Base-by-base conservation (phyloP, 257 asterid species). In the Fraxinus cuspidata region DNA sequence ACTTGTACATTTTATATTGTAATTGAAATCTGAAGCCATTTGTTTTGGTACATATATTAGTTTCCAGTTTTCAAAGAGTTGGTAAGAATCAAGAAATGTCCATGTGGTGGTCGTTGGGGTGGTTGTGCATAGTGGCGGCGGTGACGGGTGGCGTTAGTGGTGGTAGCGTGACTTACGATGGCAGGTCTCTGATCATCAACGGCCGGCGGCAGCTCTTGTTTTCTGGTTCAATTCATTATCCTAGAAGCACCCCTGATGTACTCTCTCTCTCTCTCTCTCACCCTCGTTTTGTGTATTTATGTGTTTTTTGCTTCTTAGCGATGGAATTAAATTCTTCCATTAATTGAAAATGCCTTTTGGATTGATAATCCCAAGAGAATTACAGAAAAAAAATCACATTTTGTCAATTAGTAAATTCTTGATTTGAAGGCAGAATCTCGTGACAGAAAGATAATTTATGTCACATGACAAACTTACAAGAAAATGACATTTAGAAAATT, bases 141-240 rank as follows among this genome's bases (percentile, higher is more conserved):
- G 82, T 70, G 49, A 12, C 65, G 4, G 80, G 79, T 11, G 81
- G 53, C 0, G 87, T 77, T n/a, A 29, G 79, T 13, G 89, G 90
- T 0, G 89, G 81, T 66, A 58, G 81, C 19, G 96, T 94, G 23
- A 90, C 73, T 0, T 90, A 94, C 28, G 97, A 94, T 28, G 91
- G 93, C 64, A 83, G 94, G 78, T 90, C 97, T 1, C 58, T 94
- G 77, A 88, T 94, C 51, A 83, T 94, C 7, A 84, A 89, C 13
- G 97, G 97, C 2, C 85, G 84, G 32, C 77, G 94, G 79, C 86
- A 89, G 86, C 85, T 94, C 32, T n/a, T 92, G 71, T 94, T 94
- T 70, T 93, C 98, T 9, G 97, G 97, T 65, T 93, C 98, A 1
- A 93, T 93, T 84, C 98, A 93, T 83, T 94, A 94, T 75, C 96